Base-by-base conservation (phyloP, 208 protist species). In the Phytomonas sp. region DNA sequence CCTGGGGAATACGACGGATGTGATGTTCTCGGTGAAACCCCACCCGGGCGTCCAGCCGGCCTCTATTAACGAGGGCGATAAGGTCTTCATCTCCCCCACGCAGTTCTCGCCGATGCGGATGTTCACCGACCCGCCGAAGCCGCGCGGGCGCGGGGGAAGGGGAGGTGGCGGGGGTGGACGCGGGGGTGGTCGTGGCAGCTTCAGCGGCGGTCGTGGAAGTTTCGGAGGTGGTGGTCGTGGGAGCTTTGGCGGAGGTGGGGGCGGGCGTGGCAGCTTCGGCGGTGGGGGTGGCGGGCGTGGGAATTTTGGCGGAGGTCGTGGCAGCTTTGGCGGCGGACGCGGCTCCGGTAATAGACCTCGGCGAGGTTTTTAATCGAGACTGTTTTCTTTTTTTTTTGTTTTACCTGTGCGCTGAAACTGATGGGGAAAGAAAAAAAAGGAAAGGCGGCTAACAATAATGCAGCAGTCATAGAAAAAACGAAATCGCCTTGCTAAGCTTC, bases 1-100 rank as follows among this genome's bases (percentile, higher is more conserved):
- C 68, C 78, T 97, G 17, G 93, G 93, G 36, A 92, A 80, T 66
- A 95, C 88, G 30, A 80, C 80, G 20, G 89, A 96, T 63, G 82
- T 94, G 13, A 93, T 96, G 83, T 96, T 97, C 74, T 97, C 93
- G 6, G 89, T 97, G 26, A 95, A 94, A 67, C 89, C 93, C 9
- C 78, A 83, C 1, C 89, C 88, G 30, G 93, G 93, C 36, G 80
- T 97, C 5, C 87, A 96, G 71, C 80, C 93, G 30, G 82, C 75
- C 34, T 94, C 89, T 34, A 66, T 96, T 70, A 90, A 75, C 68
- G 90, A 89, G 69, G 93, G 93, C 26, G 93, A 94, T 69, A 83
- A 81, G 66, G 71, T 90, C 51, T 97, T 80, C 81, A 91, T 97
- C 62, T 95, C 89, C 13, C 78, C 86, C 34, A 93, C 89, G 8